These are phyloP conservation scores for Oenanthe javanica DNA, from an alignment of 140 eudicot species.

Conservation along the genomic window DNA sequence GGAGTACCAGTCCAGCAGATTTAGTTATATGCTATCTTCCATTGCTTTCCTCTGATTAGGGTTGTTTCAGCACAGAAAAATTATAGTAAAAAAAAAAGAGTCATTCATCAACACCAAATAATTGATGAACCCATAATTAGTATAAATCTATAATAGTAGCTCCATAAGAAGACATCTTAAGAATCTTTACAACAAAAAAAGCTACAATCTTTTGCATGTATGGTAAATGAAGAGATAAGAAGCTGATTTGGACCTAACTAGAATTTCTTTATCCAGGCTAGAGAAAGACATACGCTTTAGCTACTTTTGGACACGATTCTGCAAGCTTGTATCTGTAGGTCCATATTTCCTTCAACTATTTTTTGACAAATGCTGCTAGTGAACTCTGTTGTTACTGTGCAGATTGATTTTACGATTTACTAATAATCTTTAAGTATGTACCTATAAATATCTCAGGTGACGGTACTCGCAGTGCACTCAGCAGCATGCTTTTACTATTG, in stretches of 20 bases:
- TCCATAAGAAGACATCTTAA: neutral
- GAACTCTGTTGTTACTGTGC: neutral
- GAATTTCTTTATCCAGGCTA: constrained; percentile 41
- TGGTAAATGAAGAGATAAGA: neutral
- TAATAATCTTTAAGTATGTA: neutral
- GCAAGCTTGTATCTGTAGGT: constrained; percentile 62
- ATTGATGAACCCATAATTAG: neutral
- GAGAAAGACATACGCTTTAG: constrained; percentile 92
- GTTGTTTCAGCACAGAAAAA: no score
- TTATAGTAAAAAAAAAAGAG: no score
- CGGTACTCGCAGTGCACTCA: constrained; percentile 67
- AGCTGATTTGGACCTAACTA: neutral
- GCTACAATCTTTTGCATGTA: neutral
- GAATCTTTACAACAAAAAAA: neutral
- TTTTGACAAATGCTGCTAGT: neutral
- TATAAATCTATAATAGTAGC: neutral
- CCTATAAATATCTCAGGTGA: constrained; percentile 41
- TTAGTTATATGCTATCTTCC: no score
- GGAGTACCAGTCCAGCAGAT: no score
- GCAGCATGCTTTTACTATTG: constrained; percentile 88
- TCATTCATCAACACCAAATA: no score
- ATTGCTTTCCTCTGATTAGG: no score
- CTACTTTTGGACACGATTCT: constrained; percentile 72
- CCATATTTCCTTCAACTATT: constrained; percentile 12
- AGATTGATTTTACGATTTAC: neutral